Conservation (phyloP, 2,329 filamentous ascomycete species). For the Neofusicoccum kwambonambiense region DNA sequence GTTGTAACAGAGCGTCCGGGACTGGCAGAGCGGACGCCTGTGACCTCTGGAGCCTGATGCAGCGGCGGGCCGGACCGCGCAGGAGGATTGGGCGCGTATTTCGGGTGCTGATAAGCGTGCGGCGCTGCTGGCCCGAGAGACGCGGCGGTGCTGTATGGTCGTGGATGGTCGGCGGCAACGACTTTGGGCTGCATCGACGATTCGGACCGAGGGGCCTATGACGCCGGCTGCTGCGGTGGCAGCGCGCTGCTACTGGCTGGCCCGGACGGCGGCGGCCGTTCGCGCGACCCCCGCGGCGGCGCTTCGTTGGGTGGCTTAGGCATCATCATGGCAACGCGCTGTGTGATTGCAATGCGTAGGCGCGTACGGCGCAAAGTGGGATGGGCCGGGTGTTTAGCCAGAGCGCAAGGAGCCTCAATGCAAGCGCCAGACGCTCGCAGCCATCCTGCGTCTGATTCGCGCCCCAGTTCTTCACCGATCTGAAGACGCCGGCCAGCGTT, state of each 20-base stretch:
- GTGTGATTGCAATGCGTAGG: slow-evolving; percentile 11
- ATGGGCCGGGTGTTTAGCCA: not conserved
- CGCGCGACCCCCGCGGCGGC: slow-evolving; percentile 12
- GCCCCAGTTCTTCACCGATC: not conserved
- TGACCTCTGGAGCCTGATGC: not conserved
- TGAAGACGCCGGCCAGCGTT: not conserved
- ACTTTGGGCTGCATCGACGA: not conserved
- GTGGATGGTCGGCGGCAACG: not conserved
- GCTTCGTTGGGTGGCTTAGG: not conserved
- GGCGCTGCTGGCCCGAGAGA: not conserved
- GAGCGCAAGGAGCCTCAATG: slow-evolving; percentile 5
- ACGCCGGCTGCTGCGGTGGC: not conserved
- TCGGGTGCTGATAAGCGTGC: not conserved
- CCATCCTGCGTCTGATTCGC: not conserved
- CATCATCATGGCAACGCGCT: not conserved
- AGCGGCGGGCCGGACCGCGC: not conserved
- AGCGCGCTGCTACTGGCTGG: not conserved
- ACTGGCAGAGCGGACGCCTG: not conserved
- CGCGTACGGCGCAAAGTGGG: slow-evolving; percentile 3
- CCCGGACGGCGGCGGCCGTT: not conserved
- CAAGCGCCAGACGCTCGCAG: slow-evolving; percentile 2
- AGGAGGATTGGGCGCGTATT: not conserved
- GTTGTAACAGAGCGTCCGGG: not conserved
- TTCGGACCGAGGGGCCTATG: slow-evolving; percentile 15
- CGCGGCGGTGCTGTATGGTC: not conserved